A percentile compares a stretch with the other conserved stretches of the same genome.
Conservation (phyloP, 345 rosid species). For the thale cress (Arabidopsis thaliana) region TAIR10.1 NC_003071.7:10015501-10016000, state of each 20-base stretch:
- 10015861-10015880: conserved; percentile 81
- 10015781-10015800: conserved; percentile 66
- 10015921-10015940: conserved; percentile 86
- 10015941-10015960: conserved; percentile 86
- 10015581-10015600: conserved; percentile 71
- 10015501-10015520: conserved; percentile 83
- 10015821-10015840: conserved; percentile 81
- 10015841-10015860: conserved; percentile 82
- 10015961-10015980: conserved; percentile 81
- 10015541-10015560: conserved; percentile 72
- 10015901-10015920: conserved; percentile 90
- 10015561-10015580: conserved; percentile 78
- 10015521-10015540: conserved; percentile 73
- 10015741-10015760: conserved; percentile 76
- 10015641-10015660: conserved; percentile 46
- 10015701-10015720: conserved; percentile 74
- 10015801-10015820: conserved; percentile 88
- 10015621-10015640: conserved; percentile 43
- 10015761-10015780: conserved; percentile 74
- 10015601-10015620: conserved; percentile 85
- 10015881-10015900: conserved; percentile 86
- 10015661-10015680: conserved; percentile 46
- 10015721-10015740: conserved; percentile 75
- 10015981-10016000: conserved; percentile 95
- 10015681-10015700: conserved; percentile 56